Evolutionary conservation across 2,329 filamentous ascomycete genomes (phyloP), one percentile per base, ranked within the genome.

Genomic region (Fusarium nelsonii): DNA sequence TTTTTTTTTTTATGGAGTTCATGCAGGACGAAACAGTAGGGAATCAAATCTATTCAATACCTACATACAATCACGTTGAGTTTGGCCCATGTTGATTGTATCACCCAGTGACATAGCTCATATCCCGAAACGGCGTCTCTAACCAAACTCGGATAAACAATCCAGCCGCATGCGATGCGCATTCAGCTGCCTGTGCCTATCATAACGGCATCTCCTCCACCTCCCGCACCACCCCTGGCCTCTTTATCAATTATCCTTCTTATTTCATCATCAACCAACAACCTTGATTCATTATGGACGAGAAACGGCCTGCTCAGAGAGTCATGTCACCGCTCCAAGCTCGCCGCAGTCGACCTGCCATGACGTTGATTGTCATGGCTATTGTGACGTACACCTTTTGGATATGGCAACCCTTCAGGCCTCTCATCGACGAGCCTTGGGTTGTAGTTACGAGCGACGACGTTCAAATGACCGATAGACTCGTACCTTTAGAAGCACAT

Each of bases 401-500:
- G 70, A 58, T 71, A 39, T 75, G 73, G 71, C 70, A 72, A 33
- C 73, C 73, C 33, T 68, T 74, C 43, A 36, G 34, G 11, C 58
- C 71, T 40, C 48, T 51, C 20, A 46, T 56, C 23, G 28, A 51
- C 45, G 63, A 70, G 39, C 9, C 67, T 26, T 46, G 61, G 18
- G 26, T 58, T 23, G 40, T 54, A 6, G 50, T 48, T 41, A 45
- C 46, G 32, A 52, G 39, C 32, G 40, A 63, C 4, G 41, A 46
- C 43, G 37, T 44, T 32, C 34, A 63, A 45, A 46, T 61, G 51
- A 66, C 59, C 15, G 63, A 59, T 32, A 58, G 60, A 30, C 80
- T 84, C 60, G 91, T 98, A 6, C 92, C 93, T 6, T 81, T 99
- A 3, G 96, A 99, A 78, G 92, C 93, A 58, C 95, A 98, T 79